Base-by-base conservation (phyloP, 129 eudicot species). In the Ambrosia trifida region DNA sequence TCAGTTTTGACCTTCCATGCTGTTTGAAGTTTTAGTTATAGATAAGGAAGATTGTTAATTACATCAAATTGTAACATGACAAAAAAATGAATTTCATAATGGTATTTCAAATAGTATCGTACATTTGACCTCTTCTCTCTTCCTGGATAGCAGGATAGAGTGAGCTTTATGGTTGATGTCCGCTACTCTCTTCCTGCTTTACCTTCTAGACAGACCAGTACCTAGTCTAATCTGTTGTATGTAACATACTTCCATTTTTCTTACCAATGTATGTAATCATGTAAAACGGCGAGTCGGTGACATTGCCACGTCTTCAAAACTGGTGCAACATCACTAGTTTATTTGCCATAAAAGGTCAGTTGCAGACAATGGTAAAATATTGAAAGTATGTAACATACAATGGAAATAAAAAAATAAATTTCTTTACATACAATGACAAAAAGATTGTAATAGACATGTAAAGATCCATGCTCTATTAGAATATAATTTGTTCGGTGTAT, bases 171-270 rank as follows among this genome's bases (percentile, higher is more conserved):
- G 60, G 31, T 56, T 20, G 63, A 5, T 56, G 36, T 54, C 5
- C 8, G 32, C 66, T 60, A 32, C 20, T 32, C 44, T 61, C 47
- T 36, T 62, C 41, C 14, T 62, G 47, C 68, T 62, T 62, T 35
- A 35, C 68, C 24, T 62, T 62, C 31, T 62, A 3, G 30, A 62
- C 46, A 14, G 28, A 46, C 41, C 11, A 4, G 7, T 9, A 54
- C 8, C 30, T 30, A 12, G 40, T 31, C 18, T 30, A 59, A 30
- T 31, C 41, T 24, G 62, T 56, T 56, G 36, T 20, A 56, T 56
- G 35, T 24, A 56, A 24, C 35, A 24, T 4, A 9, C 62, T 56
- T 56, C 2, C 12, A 19, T 53, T 53, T 50, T 24, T 56, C 12
- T 24, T 56, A 10, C 62, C 62, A 11, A 8, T 20, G 7, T 11